Evolutionary conservation across 2,329 filamentous ascomycete species (phyloP), one percentile per base, ranked within the genome.

Genomic region (Cladorrhinum sp.): DNA sequence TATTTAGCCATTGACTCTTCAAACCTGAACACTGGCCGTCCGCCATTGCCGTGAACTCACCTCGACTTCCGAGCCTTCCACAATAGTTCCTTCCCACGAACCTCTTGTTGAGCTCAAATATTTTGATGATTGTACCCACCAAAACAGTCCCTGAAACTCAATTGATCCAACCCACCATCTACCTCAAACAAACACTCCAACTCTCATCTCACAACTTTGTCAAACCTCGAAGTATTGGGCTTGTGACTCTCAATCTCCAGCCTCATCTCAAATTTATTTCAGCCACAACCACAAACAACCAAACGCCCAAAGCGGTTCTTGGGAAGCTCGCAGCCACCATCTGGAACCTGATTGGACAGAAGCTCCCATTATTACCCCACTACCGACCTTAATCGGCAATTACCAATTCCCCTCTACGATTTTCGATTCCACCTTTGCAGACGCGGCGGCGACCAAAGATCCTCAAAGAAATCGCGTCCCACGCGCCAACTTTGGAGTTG

Each of bases 241-340:
- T 18, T 45, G 41, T 45, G 41, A 45, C 49, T 18, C 22, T 57
- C 36, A 25, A 32, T 53, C 9, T 36, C 32, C 36, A 58, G 58
- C 55, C 61, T 50, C 49, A 53, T 50, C 49, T 16, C 49, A 59
- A 61, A 61, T 58, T 60, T 60, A 25, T 32, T 51, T 53, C 16
- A 45, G 55, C 61, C 61, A 60, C 60, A 51, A n/a, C n/a, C n/a
- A n/a, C 13, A 13, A 8, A 50, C 54, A 27, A 27, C 25, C 4
- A n/a, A 24, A 9, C 20, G n/a, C n/a, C n/a, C 2, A 7, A 22
- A 45, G 29, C 51, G 38, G 24, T 23, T n/a, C 24, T 10, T 29
- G 4, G 24, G 12, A 23, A 57, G 60, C 54, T 60, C 8, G 20
- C 49, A 57, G 23, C 25, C 55, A 48, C 24, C n/a, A n/a, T n/a